Evolutionary conservation across 169 alveolate genomes (phyloP).

Genomic region (Haemoproteus tartakovskyi): DNA sequence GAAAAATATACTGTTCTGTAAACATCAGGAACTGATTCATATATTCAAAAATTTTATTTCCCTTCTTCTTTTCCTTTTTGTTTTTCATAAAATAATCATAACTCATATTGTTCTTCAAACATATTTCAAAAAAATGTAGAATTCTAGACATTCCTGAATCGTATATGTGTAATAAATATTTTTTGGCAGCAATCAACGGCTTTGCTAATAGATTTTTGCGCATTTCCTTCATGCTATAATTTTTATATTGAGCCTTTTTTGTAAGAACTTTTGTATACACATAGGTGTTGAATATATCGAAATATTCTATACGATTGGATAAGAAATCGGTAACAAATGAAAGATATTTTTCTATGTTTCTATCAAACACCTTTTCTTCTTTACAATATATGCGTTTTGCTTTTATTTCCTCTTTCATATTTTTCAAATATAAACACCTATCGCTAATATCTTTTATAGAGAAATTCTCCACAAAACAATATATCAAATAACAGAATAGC

Average conservation of each 20-base stretch:
- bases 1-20: no score
- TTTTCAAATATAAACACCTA: slow-evolving; percentile 24
- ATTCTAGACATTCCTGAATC: slow-evolving; percentile 1
- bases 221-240: background rate
- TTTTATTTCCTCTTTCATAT: slow-evolving; percentile 13
- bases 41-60: slow-evolving; percentile 1
- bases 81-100: slow-evolving; percentile 8
- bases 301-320: no score
- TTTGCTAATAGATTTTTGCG: no score
- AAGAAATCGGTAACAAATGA: slow-evolving; percentile 37
- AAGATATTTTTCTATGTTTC: slow-evolving; percentile 12
- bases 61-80: background rate
- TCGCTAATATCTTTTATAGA: slow-evolving; percentile 14
- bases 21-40: slow-evolving; percentile 13
- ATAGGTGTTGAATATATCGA: no score
- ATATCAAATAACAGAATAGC: slow-evolving; percentile 23
- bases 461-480: slow-evolving; percentile 17
- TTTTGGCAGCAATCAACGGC: background rate
- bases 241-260: background rate
- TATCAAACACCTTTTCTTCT: background rate
- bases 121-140: slow-evolving; percentile 13
- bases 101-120: slow-evolving; percentile 37
- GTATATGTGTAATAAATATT: background rate
- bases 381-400: background rate
- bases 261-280: no score